A percentile compares a stretch with the other conserved stretches of the same genome.
Evolutionary conservation across 2,329 filamentous ascomycete species (phyloP).

Genomic region (Davidsoniella virescens): DNA sequence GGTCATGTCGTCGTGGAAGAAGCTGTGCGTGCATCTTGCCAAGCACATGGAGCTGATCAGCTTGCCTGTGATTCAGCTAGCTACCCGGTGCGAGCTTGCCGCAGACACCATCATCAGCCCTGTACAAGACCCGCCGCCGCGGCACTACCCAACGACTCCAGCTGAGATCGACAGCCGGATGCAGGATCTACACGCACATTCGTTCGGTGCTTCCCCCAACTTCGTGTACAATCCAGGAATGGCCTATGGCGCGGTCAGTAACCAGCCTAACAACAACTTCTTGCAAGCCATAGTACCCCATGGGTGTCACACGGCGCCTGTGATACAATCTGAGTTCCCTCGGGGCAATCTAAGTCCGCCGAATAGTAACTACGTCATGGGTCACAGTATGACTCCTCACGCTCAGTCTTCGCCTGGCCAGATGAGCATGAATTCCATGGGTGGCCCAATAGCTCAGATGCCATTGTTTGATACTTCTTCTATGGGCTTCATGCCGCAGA

Average conservation of each 20-base stretch:
- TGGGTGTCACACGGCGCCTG: neutral
- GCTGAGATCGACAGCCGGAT: constrained; percentile 11
- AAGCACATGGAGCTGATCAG: constrained; percentile 91
- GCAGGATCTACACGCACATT: neutral
- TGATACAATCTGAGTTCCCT: neutral
- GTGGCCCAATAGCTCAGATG: no score
- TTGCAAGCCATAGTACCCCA: neutral
- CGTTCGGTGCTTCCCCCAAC: neutral
- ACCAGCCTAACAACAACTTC: constrained; percentile 9
- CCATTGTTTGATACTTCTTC: no score
- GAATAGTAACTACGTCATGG: neutral
- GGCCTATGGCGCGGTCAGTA: neutral
- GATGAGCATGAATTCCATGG: neutral
- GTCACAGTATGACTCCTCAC: neutral
- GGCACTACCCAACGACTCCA: constrained; percentile 15
- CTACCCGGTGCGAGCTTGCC: constrained; percentile 33
- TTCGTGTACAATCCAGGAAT: neutral
- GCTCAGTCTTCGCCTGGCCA: constrained; percentile 6
- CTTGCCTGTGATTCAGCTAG: constrained; percentile 55
- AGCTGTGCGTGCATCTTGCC: constrained; percentile 79
- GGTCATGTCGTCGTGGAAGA: constrained; percentile 73
- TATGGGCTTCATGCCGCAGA: no score
- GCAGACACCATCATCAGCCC: constrained; percentile 52
- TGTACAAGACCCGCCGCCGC: constrained; percentile 38
- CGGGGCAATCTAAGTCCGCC: neutral